Conservation (phyloP, 2,329 filamentous ascomycete genomes). For the Fusarium illudens region DNA sequence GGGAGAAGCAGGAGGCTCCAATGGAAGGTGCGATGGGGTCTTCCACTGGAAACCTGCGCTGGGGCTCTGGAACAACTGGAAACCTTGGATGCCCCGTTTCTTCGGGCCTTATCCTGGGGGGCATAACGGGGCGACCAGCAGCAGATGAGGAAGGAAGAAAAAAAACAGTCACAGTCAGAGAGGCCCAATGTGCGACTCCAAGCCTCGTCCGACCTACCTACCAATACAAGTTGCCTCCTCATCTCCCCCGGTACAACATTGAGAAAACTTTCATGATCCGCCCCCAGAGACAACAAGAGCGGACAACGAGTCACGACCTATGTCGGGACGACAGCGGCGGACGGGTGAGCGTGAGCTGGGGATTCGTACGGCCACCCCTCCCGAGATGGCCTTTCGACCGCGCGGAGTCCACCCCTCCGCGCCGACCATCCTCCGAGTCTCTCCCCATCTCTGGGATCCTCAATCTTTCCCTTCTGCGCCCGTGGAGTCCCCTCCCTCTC, state of each 20-base stretch:
- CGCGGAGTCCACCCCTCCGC: slow-evolving; percentile 20
- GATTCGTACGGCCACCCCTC: slow-evolving; percentile 24
- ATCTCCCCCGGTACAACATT: slow-evolving; percentile 22
- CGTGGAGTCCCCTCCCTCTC: not conserved
- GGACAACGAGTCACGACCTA: slow-evolving; percentile 32
- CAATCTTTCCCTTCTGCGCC: slow-evolving; percentile 3
- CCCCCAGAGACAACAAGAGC: slow-evolving; percentile 28
- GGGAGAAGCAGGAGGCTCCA: slow-evolving; percentile 43
- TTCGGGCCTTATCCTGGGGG: slow-evolving; percentile 37
- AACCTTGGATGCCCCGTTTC: slow-evolving; percentile 26
- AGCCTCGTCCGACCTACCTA: not conserved
- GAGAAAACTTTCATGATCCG: slow-evolving; percentile 18
- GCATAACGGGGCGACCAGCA: slow-evolving; percentile 32
- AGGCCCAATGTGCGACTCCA: not conserved
- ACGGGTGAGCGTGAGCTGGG: slow-evolving; percentile 34
- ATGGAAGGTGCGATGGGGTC: slow-evolving; percentile 29
- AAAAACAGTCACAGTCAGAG: not conserved
- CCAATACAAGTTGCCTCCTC: slow-evolving; percentile 1
- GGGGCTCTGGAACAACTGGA: slow-evolving; percentile 35
- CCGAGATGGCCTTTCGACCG: slow-evolving; percentile 1
- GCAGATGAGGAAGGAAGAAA: not conserved
- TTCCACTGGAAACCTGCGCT: not conserved
- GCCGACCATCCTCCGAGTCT: slow-evolving; percentile 27
- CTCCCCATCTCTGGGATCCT: slow-evolving; percentile 14
- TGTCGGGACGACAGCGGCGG: slow-evolving; percentile 29